These are phyloP conservation scores for Podaxis sp. DNA, from an alignment of 768 basidiomycete genomes.

Conservation along the genomic window DNA sequence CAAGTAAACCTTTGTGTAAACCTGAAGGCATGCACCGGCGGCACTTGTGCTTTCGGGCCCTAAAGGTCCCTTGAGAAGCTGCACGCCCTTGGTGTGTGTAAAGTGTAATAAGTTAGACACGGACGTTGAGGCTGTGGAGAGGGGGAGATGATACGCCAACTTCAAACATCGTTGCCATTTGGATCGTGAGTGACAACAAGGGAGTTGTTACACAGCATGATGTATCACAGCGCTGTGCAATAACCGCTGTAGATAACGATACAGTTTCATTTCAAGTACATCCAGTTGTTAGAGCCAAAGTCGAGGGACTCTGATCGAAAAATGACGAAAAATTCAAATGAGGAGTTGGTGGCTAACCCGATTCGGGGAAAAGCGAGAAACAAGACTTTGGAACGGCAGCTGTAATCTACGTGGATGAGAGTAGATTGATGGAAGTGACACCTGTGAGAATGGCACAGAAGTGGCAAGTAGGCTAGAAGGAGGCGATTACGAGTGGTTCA, in stretches of 20 bases:
- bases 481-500: not conserved
- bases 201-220: not conserved
- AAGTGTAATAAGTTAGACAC: not conserved
- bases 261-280: not conserved
- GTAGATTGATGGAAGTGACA: constrained; percentile 2
- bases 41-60: not conserved
- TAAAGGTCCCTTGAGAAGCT: not conserved
- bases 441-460: not conserved
- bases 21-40: constrained; percentile 5
- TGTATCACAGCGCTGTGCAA: not conserved
- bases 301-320: not conserved
- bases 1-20: not conserved
- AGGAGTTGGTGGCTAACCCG: not conserved
- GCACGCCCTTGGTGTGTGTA: not conserved
- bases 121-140: not conserved
- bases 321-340: not conserved
- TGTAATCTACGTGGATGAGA: not conserved
- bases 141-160: not conserved
- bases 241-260: constrained; percentile 1
- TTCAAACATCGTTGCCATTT: not conserved
- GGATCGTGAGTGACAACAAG: not conserved
- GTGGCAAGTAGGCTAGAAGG: not conserved
- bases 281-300: constrained; percentile 5
- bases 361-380: constrained; percentile 6
- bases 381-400: not conserved